Evolutionary conservation across 257 asterid species (phyloP).

Genomic region (Paraleonurus japonicus): DNA sequence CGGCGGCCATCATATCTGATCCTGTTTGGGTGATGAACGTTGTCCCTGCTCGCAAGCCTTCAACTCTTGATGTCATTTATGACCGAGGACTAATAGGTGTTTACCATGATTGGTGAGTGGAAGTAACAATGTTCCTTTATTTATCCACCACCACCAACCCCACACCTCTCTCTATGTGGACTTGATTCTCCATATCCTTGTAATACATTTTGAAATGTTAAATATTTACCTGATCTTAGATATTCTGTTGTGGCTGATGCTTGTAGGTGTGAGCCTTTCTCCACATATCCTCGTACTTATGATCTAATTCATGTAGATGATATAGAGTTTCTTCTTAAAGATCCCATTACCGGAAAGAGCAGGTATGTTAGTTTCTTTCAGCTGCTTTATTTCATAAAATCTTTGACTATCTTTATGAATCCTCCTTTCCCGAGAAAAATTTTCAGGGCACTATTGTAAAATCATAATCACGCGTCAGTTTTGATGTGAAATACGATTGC

Average conservation of each 20-base stretch:
- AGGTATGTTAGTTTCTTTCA: slow-evolving; percentile 44
- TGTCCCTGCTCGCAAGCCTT: slow-evolving; percentile 72
- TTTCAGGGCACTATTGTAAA: too few relatives aligned
- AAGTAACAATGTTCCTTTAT: background rate
- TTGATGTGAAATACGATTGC: slow-evolving; percentile 19
- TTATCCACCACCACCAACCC: too few relatives aligned
- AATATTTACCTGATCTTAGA: slow-evolving; percentile 6
- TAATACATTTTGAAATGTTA: background rate
- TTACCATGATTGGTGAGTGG: slow-evolving; percentile 90
- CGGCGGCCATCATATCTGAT: slow-evolving; percentile 69
- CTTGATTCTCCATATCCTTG: background rate
- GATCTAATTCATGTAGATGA: slow-evolving; percentile 85
- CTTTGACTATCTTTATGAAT: background rate
- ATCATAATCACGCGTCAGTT: too few relatives aligned
- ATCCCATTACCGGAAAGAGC: slow-evolving; percentile 62
- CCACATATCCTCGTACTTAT: slow-evolving; percentile 94
- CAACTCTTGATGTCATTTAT: slow-evolving; percentile 79
- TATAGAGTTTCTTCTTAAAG: slow-evolving; percentile 71
- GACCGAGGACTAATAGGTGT: slow-evolving; percentile 94
- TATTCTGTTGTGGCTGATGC: slow-evolving; percentile 27
- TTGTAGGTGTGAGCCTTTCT: slow-evolving; percentile 98
- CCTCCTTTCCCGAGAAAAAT: background rate
- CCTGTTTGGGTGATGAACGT: slow-evolving; percentile 99
- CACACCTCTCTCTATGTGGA: too few relatives aligned
- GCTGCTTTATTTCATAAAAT: background rate